Conservation (phyloP, 2,329 filamentous ascomycete species). For the Aspergillus ruber region DNA sequence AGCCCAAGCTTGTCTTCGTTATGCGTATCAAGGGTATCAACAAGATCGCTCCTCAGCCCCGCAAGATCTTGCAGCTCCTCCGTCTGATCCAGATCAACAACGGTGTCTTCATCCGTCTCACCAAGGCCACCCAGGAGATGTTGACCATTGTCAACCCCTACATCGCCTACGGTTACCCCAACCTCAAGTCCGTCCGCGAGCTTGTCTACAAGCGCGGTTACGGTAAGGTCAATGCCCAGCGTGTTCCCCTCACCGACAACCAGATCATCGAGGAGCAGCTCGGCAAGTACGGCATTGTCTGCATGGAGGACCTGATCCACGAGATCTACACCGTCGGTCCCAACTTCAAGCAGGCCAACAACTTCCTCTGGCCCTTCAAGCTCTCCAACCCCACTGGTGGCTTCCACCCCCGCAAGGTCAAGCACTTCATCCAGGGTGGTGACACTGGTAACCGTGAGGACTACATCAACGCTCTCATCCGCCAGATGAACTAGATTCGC, state of each 20-base stretch:
- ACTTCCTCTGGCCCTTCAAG: conserved; percentile 99
- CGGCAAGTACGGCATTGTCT: conserved; percentile 98
- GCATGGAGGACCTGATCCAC: conserved; percentile 98
- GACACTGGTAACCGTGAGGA: conserved; percentile 98
- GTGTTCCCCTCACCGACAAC: conserved; percentile 94
- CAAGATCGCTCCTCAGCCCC: conserved; percentile 99
- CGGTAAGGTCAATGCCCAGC: conserved; percentile 98
- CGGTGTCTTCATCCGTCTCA: conserved; percentile 94
- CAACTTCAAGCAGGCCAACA: conserved; percentile 99
- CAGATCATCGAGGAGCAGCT: conserved; percentile 93
- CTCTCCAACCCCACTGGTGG: conserved; percentile 96
- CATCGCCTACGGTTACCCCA: conserved; percentile 98
- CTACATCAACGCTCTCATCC: conserved; percentile 91
- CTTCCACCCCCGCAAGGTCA: conserved; percentile 96
- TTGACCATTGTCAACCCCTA: conserved; percentile 98
- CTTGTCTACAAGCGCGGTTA: conserved; percentile 99
- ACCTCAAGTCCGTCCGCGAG: conserved; percentile 98
- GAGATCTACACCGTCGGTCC: conserved; percentile 98
- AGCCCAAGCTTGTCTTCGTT: conserved; percentile 95
- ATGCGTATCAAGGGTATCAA: conserved; percentile 99
- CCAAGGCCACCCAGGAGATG: conserved; percentile 97
- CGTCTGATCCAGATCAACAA: conserved; percentile 99
- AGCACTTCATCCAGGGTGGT: conserved; percentile 98
- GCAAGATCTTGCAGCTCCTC: conserved; percentile 99
- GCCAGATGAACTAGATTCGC: conserved; percentile 86